Conservation (phyloP, 1,284 basidiomycete species). For the Pyrrhoderma lamaoense region DNA sequence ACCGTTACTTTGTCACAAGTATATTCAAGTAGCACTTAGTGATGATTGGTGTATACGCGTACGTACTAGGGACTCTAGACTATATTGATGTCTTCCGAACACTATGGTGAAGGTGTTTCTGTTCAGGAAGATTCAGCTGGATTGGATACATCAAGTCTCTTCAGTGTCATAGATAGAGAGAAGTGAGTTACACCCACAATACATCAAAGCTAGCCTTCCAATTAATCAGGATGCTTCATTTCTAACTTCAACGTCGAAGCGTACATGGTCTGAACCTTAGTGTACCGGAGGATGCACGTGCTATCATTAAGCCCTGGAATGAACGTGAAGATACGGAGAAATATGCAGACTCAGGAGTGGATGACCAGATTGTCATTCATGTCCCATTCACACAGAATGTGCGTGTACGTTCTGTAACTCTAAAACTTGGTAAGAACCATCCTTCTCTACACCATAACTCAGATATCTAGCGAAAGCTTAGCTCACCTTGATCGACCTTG, state of each 20-base stretch:
- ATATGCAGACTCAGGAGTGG: constrained; percentile 67
- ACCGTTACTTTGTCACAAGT: too few species aligned
- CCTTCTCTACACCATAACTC: too few species aligned
- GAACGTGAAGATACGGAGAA: constrained; percentile 59
- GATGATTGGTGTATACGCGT: too few species aligned
- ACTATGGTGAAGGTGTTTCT: constrained; percentile 11
- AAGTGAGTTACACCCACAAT: constrained; percentile 45
- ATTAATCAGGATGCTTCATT: constrained; percentile 22
- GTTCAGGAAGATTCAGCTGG: constrained; percentile 26
- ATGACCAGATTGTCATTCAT: constrained; percentile 79
- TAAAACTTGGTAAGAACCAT: constrained; percentile 74
- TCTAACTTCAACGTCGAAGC: constrained; percentile 32
- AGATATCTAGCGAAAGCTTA: too few species aligned
- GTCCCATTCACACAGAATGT: constrained; percentile 75
- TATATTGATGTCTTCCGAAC: constrained; percentile 14
- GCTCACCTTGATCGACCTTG: too few species aligned
- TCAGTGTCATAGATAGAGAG: constrained; percentile 57
- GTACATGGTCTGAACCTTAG: constrained; percentile 72
- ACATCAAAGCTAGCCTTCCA: too few species aligned
- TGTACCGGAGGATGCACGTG: constrained; percentile 68
- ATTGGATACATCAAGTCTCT: constrained; percentile 50
- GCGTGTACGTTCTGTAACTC: constrained; percentile 58
- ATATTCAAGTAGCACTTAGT: too few species aligned
- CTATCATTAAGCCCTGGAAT: constrained; percentile 73
- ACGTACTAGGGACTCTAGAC: too few species aligned